These are phyloP conservation scores for Geranium brycei DNA, from an alignment of 345 rosid species.

Conservation along the genomic window DNA sequence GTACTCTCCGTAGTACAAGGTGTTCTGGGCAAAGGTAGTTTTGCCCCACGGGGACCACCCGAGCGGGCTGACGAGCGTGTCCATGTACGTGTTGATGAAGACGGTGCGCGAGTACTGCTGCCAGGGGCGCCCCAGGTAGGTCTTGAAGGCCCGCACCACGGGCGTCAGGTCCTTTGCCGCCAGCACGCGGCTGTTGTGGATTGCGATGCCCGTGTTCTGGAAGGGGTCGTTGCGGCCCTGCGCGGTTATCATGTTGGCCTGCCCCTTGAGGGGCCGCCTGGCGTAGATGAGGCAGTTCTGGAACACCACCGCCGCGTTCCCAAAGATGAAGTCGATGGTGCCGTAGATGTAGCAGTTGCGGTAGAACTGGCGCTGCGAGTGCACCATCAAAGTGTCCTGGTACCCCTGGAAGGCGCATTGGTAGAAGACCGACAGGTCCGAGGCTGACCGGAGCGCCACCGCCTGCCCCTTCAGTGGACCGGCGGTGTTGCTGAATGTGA, in stretches of 20 bases:
- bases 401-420: slow-evolving; percentile 28
- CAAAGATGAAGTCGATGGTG: slow-evolving; percentile 60
- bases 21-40: slow-evolving; percentile 35
- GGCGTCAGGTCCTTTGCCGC: slow-evolving; percentile 25
- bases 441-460: slow-evolving; percentile 49
- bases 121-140: slow-evolving; percentile 66
- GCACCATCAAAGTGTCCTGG: slow-evolving; percentile 55
- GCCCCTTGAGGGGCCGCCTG: slow-evolving; percentile 28
- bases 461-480: slow-evolving; percentile 50
- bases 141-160: slow-evolving; percentile 14
- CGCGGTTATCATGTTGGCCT: slow-evolving; percentile 46
- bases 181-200: slow-evolving; percentile 38
- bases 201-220: slow-evolving; percentile 48
- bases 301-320: slow-evolving; percentile 46
- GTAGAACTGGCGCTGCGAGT: slow-evolving; percentile 40
- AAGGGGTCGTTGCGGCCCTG: slow-evolving; percentile 42
- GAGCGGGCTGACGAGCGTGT: slow-evolving; percentile 28
- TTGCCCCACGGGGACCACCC: slow-evolving; percentile 62
- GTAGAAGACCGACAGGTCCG: slow-evolving; percentile 37
- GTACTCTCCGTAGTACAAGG: slow-evolving; percentile 61
- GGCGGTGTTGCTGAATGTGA: slow-evolving; percentile 50
- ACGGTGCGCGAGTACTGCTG: slow-evolving; percentile 49
- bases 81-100: slow-evolving; percentile 39
- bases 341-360: slow-evolving; percentile 30
- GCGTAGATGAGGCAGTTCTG: slow-evolving; percentile 45